Percentiles rank a stretch among this genome's conserved stretches.
phyloP scores from a whole-genome alignment of 257 asterid genomes.

The Petunia axillaris region DNA sequence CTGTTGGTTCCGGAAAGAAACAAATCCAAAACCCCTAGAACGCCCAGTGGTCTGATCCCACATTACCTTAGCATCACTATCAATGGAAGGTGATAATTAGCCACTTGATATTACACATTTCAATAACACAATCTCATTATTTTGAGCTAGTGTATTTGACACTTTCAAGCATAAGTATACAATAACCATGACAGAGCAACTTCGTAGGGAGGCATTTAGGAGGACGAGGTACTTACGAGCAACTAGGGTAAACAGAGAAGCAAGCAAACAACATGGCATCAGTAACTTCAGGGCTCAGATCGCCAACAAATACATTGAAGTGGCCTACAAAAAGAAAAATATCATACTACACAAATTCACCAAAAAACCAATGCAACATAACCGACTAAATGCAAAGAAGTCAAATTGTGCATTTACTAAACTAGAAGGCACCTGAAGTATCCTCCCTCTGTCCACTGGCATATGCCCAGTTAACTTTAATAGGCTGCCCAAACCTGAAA shows the following conservation, averaged over 20 bases:
- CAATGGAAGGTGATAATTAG: conserved; percentile 12
- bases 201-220: neutral
- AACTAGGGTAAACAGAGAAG: conserved; percentile 81
- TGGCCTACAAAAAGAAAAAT: conserved; percentile 54
- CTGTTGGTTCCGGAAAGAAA: conserved; percentile 92
- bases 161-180: neutral
- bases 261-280: conserved; percentile 90
- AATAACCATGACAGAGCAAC: conserved; percentile 11
- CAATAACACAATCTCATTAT: neutral
- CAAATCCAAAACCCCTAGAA: conserved; percentile 97
- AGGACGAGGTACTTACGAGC: conserved; percentile 68
- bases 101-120: neutral
- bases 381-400: neutral
- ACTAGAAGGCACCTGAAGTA: conserved; percentile 65
- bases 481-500: conserved; percentile 97
- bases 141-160: neutral
- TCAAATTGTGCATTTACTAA: neutral
- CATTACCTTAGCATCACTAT: conserved; percentile 94
- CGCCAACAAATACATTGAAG: conserved; percentile 91
- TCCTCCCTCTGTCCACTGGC: conserved; percentile 96
- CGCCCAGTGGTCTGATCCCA: conserved; percentile 98
- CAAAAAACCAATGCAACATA: neutral
- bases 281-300: conserved; percentile 95
- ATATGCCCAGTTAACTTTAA: conserved; percentile 96
- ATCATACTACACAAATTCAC: neutral